Conservation (phyloP, 2,329 filamentous ascomycete genomes). For the Claviceps cyperi region DNA sequence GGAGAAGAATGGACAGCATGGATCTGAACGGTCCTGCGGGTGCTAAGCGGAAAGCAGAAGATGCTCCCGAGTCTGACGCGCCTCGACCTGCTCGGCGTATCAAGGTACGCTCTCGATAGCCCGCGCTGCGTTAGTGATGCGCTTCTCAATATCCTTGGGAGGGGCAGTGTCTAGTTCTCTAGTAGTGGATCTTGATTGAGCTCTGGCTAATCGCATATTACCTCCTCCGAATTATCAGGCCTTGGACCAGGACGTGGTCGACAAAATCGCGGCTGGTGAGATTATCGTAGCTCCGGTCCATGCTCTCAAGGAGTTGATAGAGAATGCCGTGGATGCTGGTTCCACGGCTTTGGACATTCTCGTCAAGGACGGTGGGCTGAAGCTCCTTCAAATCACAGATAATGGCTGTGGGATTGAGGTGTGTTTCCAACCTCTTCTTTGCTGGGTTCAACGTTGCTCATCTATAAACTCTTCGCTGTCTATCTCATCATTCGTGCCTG, state of each 20-base stretch:
- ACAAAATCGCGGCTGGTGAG: conserved; percentile 96
- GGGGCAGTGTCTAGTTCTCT: too few species aligned
- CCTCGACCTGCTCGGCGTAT: conserved; percentile 32
- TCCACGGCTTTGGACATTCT: conserved; percentile 81
- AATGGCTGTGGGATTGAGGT: conserved; percentile 94
- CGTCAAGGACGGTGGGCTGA: conserved; percentile 89
- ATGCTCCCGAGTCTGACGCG: conserved; percentile 19
- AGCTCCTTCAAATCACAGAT: conserved; percentile 90
- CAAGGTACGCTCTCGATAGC: conserved; percentile 20
- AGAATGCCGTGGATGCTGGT: conserved; percentile 96
- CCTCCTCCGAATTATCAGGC: conserved; percentile 35
- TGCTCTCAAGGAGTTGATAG: conserved; percentile 88
- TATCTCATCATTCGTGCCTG: not conserved
- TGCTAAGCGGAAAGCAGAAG: conserved; percentile 35
- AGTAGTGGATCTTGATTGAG: not conserved
- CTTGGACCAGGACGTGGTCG: conserved; percentile 82
- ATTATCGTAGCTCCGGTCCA: conserved; percentile 97
- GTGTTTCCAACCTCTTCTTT: conserved; percentile 16
- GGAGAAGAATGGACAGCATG: conserved; percentile 22
- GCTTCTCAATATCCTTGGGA: too few species aligned
- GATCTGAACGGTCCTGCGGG: conserved; percentile 27
- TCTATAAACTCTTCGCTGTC: not conserved
- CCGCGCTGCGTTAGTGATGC: not conserved
- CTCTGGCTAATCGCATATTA: not conserved
- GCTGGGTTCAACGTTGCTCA: not conserved